Evolutionary conservation across 495 filamentous ascomycete genomes (phyloP), one percentile per base, ranked within the genome.

Genomic region (Annulohypoxylon stygium): DNA sequence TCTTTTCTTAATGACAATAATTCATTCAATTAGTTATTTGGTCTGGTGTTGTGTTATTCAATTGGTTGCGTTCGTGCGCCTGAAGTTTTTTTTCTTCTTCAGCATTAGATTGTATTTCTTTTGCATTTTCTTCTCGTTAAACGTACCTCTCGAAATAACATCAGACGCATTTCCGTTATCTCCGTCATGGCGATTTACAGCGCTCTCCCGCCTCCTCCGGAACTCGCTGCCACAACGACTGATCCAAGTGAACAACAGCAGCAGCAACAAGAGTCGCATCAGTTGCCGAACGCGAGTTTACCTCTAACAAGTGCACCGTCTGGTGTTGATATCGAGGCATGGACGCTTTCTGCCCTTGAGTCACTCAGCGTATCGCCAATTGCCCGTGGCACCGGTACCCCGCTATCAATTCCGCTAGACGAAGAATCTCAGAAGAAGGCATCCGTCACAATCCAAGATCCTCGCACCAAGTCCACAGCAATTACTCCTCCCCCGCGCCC

Each of bases 331-430:
- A 83, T 87, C 61, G 84, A 83, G 63, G 70, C 86, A 36, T 87
- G 86, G 86, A 85, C 83, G 26, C 64, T 81, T 58, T 80, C 81
- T 11, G 85, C 85, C 0, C 80, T 87, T 48, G 78, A 86, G 60
- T 84, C 86, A 11, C 82, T 88, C 25, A 81, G 76, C 72, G 75
- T 88, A 54, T 83, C 82, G 26, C 78, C 84, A 63, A 67, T 81
- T 58, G 80, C 82, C 23, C 80, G 79, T 30, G 81, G 82, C 64
- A 83, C 82, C 23, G 82, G 83, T 34, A 75, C 75, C 43, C 77
- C 82, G 16, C 77, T 88, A 18, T 76, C 84, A 18, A 85, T 89
- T 60, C 82, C 87, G 0, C 76, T 88, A 69, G 82, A 85, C 71
- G 77, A 71, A 53, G 63, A 61, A 37, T 26, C 55, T 0, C 39